Evolutionary conservation across 495 filamentous ascomycete species (phyloP).

Genomic region (Podospora comata): DNA sequence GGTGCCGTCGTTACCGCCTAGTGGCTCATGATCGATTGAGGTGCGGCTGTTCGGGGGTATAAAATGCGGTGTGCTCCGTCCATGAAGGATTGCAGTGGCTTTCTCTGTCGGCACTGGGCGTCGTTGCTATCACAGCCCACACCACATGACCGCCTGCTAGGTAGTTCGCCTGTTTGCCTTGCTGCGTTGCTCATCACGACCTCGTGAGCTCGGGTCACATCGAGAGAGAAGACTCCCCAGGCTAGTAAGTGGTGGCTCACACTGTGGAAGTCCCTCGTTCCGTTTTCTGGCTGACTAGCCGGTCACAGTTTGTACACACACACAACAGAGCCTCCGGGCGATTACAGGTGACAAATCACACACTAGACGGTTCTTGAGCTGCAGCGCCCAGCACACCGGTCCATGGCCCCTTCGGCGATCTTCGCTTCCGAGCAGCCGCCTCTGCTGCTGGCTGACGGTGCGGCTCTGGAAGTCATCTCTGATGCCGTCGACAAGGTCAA

Average conservation of each 20-base stretch:
- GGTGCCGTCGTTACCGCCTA: not conserved
- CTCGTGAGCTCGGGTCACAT: no score
- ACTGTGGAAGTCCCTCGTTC: not conserved
- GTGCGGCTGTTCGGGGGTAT: not conserved
- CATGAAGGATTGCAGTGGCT: not conserved
- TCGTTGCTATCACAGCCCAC: not conserved
- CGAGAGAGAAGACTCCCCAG: no score
- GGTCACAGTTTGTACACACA: not conserved
- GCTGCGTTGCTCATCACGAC: not conserved
- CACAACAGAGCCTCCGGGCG: not conserved
- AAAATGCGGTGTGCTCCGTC: not conserved
- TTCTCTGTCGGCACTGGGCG: not conserved
- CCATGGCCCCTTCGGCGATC: conserved; percentile 20
- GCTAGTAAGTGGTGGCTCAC: not conserved
- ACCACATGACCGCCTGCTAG: no score
- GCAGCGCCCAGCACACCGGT: not conserved
- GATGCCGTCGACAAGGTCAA: conserved; percentile 82
- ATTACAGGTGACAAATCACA: not conserved
- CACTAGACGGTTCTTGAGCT: not conserved
- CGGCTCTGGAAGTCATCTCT: conserved; percentile 73
- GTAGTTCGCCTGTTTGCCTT: not conserved
- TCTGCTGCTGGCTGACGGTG: conserved; percentile 53
- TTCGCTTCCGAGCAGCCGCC: conserved; percentile 16
- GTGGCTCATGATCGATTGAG: not conserved
- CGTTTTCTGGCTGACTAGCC: not conserved